Evolutionary conservation across 2,329 filamentous ascomycete genomes (phyloP).

Genomic region (Nothopassalora personata): DNA sequence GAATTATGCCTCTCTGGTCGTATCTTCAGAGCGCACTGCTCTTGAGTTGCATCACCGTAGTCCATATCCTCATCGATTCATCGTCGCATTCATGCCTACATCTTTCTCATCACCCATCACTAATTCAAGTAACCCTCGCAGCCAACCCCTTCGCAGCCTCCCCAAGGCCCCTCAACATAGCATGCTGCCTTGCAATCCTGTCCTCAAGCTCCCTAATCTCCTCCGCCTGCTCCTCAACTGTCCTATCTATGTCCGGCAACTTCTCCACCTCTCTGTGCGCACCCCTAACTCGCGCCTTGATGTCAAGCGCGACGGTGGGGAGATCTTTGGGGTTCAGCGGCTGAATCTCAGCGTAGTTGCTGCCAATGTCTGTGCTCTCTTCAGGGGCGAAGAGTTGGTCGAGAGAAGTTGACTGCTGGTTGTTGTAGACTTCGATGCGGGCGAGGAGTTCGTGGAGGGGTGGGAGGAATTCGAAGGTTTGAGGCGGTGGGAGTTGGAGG

Average conservation of each 20-base stretch:
- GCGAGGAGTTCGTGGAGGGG: slow-evolving; percentile 73
- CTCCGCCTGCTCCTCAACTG: slow-evolving; percentile 61
- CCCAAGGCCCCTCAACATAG: slow-evolving; percentile 51
- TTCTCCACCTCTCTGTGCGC: slow-evolving; percentile 62
- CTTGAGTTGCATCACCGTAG: not conserved
- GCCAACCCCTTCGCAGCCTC: slow-evolving; percentile 23
- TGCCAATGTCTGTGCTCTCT: slow-evolving; percentile 12
- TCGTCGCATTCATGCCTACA: too few relatives aligned
- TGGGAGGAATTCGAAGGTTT: slow-evolving; percentile 79
- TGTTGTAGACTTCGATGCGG: slow-evolving; percentile 48
- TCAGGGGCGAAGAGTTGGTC: not conserved
- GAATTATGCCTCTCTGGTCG: too few relatives aligned
- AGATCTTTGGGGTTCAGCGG: slow-evolving; percentile 68
- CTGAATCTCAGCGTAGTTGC: slow-evolving; percentile 35
- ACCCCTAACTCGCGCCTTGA: slow-evolving; percentile 68
- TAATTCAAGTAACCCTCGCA: not conserved
- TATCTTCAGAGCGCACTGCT: too few relatives aligned
- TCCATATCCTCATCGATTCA: too few relatives aligned
- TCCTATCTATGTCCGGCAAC: slow-evolving; percentile 65
- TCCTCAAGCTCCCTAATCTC: slow-evolving; percentile 65
- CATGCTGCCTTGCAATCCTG: slow-evolving; percentile 58
- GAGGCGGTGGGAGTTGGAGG: slow-evolving; percentile 62
- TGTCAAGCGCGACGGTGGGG: slow-evolving; percentile 62
- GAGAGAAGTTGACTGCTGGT: slow-evolving; percentile 10
- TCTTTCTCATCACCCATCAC: not conserved